phyloP scores from a whole-genome alignment of 805 yeast genomes.

The Ogataea methylovora region DNA sequence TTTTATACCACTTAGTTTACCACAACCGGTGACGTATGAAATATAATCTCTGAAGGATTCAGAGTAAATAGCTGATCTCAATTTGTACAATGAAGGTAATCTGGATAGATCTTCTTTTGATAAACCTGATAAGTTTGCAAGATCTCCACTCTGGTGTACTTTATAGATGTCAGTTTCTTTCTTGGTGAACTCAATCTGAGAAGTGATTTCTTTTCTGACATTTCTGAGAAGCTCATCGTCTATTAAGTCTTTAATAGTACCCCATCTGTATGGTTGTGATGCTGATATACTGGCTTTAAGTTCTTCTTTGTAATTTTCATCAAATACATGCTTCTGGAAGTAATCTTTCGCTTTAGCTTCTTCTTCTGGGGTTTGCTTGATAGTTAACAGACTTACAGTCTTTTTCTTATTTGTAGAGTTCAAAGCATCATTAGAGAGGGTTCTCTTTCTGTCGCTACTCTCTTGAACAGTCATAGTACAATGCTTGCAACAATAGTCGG shows the following conservation, averaged over 20 bases:
- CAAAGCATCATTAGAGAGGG: too few species aligned
- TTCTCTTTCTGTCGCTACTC: too few species aligned
- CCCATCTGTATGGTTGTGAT: conserved; percentile 86
- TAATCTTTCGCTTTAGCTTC: conserved; percentile 23
- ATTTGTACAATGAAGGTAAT: conserved; percentile 66
- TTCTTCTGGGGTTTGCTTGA: conserved; percentile 26
- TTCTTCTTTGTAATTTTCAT: conserved; percentile 27
- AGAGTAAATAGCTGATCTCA: conserved; percentile 84
- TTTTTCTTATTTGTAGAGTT: too few species aligned
- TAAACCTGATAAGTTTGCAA: conserved; percentile 86
- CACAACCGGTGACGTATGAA: conserved; percentile 74
- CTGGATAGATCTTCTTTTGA: conserved; percentile 66
- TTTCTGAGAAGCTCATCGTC: conserved; percentile 69
- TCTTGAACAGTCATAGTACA: too few species aligned
- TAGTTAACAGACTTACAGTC: conserved; percentile 11
- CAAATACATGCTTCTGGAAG: conserved; percentile 25
- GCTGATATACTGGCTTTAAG: conserved; percentile 37
- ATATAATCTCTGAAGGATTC: conserved; percentile 75
- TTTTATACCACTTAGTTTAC: conserved; percentile 81
- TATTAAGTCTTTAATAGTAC: conserved; percentile 65
- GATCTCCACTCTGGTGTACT: conserved; percentile 83
- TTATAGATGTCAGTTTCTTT: conserved; percentile 97
- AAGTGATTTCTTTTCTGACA: conserved; percentile 79
- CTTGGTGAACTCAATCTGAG: conserved; percentile 80
- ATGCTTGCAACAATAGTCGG: too few species aligned